Evolutionary conservation across 306 rosid species (phyloP), one percentile per base, ranked within the genome.

Genomic region (Quercus ilex): DNA sequence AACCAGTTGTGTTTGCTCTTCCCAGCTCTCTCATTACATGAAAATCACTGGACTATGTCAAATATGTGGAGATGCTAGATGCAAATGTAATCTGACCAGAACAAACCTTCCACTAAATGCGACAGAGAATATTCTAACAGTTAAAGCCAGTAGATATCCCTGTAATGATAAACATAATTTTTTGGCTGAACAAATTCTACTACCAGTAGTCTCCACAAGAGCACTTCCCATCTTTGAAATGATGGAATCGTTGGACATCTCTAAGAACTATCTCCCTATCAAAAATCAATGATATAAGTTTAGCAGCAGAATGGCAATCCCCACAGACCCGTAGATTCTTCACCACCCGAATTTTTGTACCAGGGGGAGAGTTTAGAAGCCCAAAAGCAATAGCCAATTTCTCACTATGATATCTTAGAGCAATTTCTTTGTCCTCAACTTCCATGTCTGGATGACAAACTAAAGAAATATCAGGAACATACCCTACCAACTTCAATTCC

Each of bases 121-220:
- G 4, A 58, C 28, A 20, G 15, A 17, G 17, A 20, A 38, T 55
- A 30, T 12, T 80, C 53, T 55, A 23, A 77, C 59, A 46, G 72
- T 43, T 0, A 41, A 41, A n/a, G 55, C 71, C 55, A 30, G 52
- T 30, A n/a, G 38, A 28, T 25, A 52, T 18, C 25, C 17, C 55
- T 58, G 2, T 68, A 67, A 58, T 19, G 19, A 64, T n/a, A 74
- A 59, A 64, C 49, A 53, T 31, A 19, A 74, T n/a, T 25, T 25
- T 21, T 76, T 74, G 46, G 72, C 55, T 79, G 76, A 75, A 76
- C 21, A 57, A 56, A 25, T 31, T 69, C 75, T 46, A 80, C 89
- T 90, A 92, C 98, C 98, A 92, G 82, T 85, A 92, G 80, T 92
- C 97, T 31, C 93, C 90, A 87, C 97, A 94, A 46, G 98, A 94